These are phyloP conservation scores for Gossypium ekmanianum DNA, from an alignment of 345 rosid species.

Conservation along the genomic window DNA sequence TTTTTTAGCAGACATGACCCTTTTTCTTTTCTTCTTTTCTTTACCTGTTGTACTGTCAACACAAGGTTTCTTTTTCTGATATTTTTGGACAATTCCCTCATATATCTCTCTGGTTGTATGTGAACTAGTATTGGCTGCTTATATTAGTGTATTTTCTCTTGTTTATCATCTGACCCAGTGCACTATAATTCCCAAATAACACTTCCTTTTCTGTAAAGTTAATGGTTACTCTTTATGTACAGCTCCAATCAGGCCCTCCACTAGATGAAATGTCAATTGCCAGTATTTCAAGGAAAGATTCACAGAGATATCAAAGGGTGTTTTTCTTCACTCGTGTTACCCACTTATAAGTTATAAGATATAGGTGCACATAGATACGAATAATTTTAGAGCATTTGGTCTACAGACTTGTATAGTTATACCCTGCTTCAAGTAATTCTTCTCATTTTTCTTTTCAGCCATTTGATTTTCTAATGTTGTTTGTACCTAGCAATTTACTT, in stretches of 20 bases:
- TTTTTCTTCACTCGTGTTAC: neutral
- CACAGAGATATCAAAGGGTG: slow-evolving; percentile 99
- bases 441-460: neutral
- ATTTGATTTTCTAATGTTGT: neutral
- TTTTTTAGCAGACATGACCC: neutral
- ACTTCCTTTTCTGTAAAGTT: slow-evolving; percentile 18
- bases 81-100: neutral
- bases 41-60: neutral
- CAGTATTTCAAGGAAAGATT: slow-evolving; percentile 87
- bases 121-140: neutral
- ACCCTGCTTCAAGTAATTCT: neutral
- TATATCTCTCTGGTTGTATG: neutral
- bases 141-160: neutral
- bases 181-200: neutral
- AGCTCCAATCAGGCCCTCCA: slow-evolving; percentile 95
- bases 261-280: slow-evolving; percentile 91
- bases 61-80: neutral
- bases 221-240: slow-evolving; percentile 27
- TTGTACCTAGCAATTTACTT: slow-evolving; percentile 15
- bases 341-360: neutral
- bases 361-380: neutral
- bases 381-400: neutral
- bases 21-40: neutral
- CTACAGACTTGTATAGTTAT: neutral
- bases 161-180: neutral